Evolutionary conservation across 345 rosid genomes (phyloP).

Genomic region (Litchi chinensis): DNA sequence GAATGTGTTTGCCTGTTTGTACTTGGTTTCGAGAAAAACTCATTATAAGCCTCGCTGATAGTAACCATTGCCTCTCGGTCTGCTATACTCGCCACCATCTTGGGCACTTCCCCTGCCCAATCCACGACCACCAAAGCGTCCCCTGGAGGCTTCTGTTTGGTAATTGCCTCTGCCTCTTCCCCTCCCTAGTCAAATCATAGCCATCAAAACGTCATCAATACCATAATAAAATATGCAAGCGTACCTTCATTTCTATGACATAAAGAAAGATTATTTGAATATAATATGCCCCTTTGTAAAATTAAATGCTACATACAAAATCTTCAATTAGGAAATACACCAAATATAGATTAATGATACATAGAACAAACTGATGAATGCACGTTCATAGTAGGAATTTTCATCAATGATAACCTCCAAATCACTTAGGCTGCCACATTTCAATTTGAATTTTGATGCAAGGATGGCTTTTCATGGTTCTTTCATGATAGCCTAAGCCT

Average conservation of each 20-base stretch:
- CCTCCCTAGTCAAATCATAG: slow-evolving; percentile 47
- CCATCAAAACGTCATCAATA: not conserved
- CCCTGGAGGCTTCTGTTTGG: slow-evolving; percentile 69
- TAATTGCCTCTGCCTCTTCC: slow-evolving; percentile 81
- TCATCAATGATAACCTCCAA: not conserved
- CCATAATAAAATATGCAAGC: not conserved
- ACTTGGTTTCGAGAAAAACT: not conserved
- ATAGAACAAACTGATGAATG: not conserved
- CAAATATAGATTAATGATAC: not conserved
- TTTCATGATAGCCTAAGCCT: not conserved
- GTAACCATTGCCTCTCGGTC: slow-evolving; percentile 70
- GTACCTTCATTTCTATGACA: not conserved
- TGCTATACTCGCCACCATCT: slow-evolving; percentile 65
- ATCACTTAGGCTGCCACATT: not conserved
- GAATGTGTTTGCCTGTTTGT: slow-evolving; percentile 9
- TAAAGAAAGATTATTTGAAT: not conserved
- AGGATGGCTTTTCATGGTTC: not conserved
- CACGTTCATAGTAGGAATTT: not conserved
- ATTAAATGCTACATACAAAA: not conserved
- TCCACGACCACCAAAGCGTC: slow-evolving; percentile 57
- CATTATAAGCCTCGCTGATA: slow-evolving; percentile 59
- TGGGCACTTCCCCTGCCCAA: slow-evolving; percentile 65
- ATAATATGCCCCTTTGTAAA: not conserved
- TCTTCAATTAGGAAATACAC: not conserved
- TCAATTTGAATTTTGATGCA: not conserved